Evolutionary conservation across 1,284 basidiomycete genomes (phyloP), one percentile per base, ranked within the genome.

Genomic region (Ceraceosorus guamensis): DNA sequence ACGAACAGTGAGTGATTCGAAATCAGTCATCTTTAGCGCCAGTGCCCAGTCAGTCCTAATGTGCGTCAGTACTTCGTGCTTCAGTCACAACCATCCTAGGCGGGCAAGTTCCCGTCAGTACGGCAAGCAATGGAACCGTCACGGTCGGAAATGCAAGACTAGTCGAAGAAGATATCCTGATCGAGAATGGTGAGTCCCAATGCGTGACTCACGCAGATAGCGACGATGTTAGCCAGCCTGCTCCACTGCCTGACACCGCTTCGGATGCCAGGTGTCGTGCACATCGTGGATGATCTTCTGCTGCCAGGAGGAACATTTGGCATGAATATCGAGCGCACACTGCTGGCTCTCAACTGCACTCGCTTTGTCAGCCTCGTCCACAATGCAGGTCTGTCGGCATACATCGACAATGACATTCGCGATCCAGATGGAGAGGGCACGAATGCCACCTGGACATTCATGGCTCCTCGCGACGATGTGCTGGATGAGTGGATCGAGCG

Each of bases 291-390:
- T 7, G 82, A 83, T 11, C 82, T 98, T 24, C 83, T 98, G 11
- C 76, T 95, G 11, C 88, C 91, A 1, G 81, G 83, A 0, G 84
- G 83, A 6, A 81, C 87, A 34, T 83, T 98, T 47, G 81, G 83
- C 63, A 79, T 93, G 46, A 93, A 89, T 1, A 86, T 91, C 5
- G 93, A 98, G 79, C 97, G 98, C 77, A 91, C 85, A 61, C 83
- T 95, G 5, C 81, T 93, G 24, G 83, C 88, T 0, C 82, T 96
- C 58, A 90, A 96, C 70, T 95, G 91, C 73, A 88, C 88, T 0
- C 82, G 83, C 33, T 97, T 98, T 75, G 89, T 98, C 48, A 83
- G 91, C 63, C 83, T 96, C 69, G 89, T 93, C 62, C 82, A 87
- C 68, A 85, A 85, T 14, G 77, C 73, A 5, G 70, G 67, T 31